These are phyloP conservation scores for Sugiyamaella lignohabitans DNA, from an alignment of 805 yeast genomes.

Conservation along the genomic window DNA sequence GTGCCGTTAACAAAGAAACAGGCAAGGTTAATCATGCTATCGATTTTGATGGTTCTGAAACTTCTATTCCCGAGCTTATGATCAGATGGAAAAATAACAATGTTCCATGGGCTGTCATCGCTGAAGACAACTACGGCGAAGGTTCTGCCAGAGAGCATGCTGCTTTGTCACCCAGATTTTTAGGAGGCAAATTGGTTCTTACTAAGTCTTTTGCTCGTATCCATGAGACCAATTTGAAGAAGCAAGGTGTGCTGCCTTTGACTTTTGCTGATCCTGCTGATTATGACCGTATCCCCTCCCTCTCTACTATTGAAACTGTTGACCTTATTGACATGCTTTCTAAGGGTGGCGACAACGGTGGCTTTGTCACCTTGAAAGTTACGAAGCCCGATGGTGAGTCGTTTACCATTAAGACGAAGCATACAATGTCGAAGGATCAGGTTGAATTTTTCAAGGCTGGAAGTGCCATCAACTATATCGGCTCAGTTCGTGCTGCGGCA, in stretches of 20 bases:
- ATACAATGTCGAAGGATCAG: slow-evolving; percentile 96
- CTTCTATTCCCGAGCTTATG: slow-evolving; percentile 93
- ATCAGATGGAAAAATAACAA: slow-evolving; percentile 83
- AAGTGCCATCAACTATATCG: slow-evolving; percentile 90
- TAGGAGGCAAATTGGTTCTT: slow-evolving; percentile 83
- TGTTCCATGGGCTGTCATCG: slow-evolving; percentile 90
- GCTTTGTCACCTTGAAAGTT: slow-evolving; percentile 61
- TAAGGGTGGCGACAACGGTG: slow-evolving; percentile 85
- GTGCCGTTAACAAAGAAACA: slow-evolving; percentile 95
- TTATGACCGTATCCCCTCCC: slow-evolving; percentile 71
- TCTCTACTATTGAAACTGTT: slow-evolving; percentile 72
- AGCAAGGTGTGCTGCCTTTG: slow-evolving; percentile 95
- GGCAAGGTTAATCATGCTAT: slow-evolving; percentile 90
- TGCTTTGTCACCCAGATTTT: slow-evolving; percentile 88
- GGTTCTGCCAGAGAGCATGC: slow-evolving; percentile 99
- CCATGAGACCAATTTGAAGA: slow-evolving; percentile 95
- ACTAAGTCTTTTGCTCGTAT: slow-evolving; percentile 97
- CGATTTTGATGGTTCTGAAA: slow-evolving; percentile 72
- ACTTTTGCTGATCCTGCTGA: slow-evolving; percentile 87
- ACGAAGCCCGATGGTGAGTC: slow-evolving; percentile 65
- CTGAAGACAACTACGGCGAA: slow-evolving; percentile 98
- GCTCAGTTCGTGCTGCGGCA: slow-evolving; percentile 26
- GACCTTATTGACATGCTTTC: slow-evolving; percentile 70
- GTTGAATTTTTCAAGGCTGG: slow-evolving; percentile 95
- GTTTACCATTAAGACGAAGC: slow-evolving; percentile 70